phyloP scores from a whole-genome alignment of 2,329 filamentous ascomycete genomes.

The Diplodia intermedia region DNA sequence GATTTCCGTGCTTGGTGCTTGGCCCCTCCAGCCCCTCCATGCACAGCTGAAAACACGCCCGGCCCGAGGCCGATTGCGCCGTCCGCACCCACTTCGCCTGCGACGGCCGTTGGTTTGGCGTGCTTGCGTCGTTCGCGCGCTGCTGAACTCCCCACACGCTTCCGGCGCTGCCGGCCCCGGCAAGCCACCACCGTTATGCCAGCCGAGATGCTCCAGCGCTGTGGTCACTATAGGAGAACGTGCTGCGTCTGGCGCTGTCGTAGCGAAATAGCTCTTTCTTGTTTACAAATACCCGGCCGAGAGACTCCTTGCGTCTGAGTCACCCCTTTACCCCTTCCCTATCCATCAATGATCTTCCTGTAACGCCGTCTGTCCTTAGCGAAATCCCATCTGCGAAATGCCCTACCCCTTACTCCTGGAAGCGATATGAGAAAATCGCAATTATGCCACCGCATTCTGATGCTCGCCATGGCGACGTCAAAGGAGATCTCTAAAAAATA shows the following conservation, averaged over 20 bases:
- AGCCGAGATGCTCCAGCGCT: constrained; percentile 6
- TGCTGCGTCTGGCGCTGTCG: background rate
- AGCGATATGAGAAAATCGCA: constrained; percentile 1
- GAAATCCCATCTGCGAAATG: background rate
- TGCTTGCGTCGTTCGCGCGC: constrained; percentile 9
- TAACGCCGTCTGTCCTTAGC: constrained; percentile 3
- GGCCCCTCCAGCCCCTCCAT: constrained; percentile 10
- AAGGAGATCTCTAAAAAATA: constrained; percentile 22
- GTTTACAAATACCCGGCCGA: constrained; percentile 10
- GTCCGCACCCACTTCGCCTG: background rate
- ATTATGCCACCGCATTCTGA: constrained; percentile 3
- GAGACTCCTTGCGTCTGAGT: constrained; percentile 10
- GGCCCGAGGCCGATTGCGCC: background rate
- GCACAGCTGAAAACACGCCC: constrained; percentile 22
- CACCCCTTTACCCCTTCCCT: constrained; percentile 10
- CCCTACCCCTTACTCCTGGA: constrained; percentile 9
- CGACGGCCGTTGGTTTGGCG: background rate
- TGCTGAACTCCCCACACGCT: constrained; percentile 5
- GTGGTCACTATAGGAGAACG: background rate
- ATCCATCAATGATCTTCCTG: constrained; percentile 1
- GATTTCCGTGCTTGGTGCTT: background rate
- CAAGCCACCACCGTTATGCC: background rate
- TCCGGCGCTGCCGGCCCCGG: background rate
- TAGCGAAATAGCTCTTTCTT: background rate
- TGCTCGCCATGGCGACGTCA: constrained; percentile 2